Conservation (phyloP, 2,329 filamentous ascomycete genomes). For the Penicillium janthinellum region DNA sequence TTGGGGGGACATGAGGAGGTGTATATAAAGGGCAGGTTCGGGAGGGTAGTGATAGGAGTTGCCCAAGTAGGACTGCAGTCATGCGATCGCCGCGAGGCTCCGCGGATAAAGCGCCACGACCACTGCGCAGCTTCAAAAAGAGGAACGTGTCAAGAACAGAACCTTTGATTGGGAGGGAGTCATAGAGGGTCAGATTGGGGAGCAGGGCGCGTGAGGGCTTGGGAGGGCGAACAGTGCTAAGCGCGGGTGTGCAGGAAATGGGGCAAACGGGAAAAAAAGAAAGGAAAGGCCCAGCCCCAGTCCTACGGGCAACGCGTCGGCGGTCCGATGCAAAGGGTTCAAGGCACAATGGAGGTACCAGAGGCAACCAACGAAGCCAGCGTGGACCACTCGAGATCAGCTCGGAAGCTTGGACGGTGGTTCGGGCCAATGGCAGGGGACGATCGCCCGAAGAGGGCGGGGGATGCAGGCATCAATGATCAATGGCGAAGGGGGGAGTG, state of each 20-base stretch:
- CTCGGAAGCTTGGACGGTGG: background rate
- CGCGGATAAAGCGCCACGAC: slow-evolving; percentile 14
- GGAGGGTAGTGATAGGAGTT: background rate
- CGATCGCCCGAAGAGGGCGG: slow-evolving; percentile 19
- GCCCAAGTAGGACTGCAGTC: slow-evolving; percentile 13
- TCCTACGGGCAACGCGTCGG: slow-evolving; percentile 3
- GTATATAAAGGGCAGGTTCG: slow-evolving; percentile 8
- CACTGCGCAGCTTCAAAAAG: slow-evolving; percentile 6
- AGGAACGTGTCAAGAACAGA: slow-evolving; percentile 15
- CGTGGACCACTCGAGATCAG: background rate
- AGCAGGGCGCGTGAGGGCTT: slow-evolving; percentile 4
- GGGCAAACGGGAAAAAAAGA: slow-evolving; percentile 9
- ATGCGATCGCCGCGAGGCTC: slow-evolving; percentile 25
- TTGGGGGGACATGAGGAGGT: slow-evolving; percentile 9
- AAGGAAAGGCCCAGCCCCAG: slow-evolving; percentile 13
- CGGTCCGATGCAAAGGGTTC: slow-evolving; percentile 16
- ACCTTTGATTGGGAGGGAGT: slow-evolving; percentile 19
- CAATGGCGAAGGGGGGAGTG: background rate
- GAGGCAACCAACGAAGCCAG: background rate
- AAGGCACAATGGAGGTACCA: slow-evolving; percentile 6
- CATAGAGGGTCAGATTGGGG: slow-evolving; percentile 4
- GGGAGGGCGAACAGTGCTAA: slow-evolving; percentile 16
- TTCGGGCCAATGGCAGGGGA: slow-evolving; percentile 11
- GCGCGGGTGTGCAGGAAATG: slow-evolving; percentile 23
- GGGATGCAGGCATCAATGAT: background rate